Conservation (phyloP, 202 grass and related monocot genomes). For the Digitaria exilis region DNA sequence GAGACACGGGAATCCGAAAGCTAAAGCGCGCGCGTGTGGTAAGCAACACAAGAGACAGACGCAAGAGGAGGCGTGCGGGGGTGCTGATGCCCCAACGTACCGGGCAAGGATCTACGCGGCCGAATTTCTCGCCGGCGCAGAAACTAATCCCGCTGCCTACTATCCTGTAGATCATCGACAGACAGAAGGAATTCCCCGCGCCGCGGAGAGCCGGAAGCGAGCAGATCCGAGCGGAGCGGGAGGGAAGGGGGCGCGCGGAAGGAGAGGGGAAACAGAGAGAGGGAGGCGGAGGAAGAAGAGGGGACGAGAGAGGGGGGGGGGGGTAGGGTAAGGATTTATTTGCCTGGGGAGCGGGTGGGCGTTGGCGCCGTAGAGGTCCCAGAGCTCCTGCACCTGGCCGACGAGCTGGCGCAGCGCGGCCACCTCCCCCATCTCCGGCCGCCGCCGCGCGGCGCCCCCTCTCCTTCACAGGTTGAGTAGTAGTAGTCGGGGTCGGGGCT, state of each 20-base stretch:
- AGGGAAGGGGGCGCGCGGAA: no score
- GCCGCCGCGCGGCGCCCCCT: not conserved
- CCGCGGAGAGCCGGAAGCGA: not conserved
- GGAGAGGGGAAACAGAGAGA: not conserved
- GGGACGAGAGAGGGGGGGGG: not conserved
- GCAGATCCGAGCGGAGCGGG: slow-evolving; percentile 38
- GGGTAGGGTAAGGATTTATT: not conserved
- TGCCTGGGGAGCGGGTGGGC: slow-evolving; percentile 67
- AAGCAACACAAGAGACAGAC: not conserved
- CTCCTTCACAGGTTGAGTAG: not conserved
- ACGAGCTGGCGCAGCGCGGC: slow-evolving; percentile 84
- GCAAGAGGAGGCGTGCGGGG: not conserved
- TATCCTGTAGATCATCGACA: not conserved
- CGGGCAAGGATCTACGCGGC: not conserved
- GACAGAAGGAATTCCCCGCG: no score
- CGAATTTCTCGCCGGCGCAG: not conserved
- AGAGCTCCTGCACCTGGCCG: slow-evolving; percentile 86
- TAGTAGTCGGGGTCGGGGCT: not conserved
- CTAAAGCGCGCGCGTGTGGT: not conserved
- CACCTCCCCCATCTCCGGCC: slow-evolving; percentile 65
- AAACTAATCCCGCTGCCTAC: not conserved
- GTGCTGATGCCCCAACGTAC: not conserved
- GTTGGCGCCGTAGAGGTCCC: slow-evolving; percentile 89
- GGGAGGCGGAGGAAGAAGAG: not conserved
- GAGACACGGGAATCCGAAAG: not conserved